phyloP scores from a whole-genome alignment of 2,329 filamentous ascomycete genomes.

The Helotiales sp. region DNA sequence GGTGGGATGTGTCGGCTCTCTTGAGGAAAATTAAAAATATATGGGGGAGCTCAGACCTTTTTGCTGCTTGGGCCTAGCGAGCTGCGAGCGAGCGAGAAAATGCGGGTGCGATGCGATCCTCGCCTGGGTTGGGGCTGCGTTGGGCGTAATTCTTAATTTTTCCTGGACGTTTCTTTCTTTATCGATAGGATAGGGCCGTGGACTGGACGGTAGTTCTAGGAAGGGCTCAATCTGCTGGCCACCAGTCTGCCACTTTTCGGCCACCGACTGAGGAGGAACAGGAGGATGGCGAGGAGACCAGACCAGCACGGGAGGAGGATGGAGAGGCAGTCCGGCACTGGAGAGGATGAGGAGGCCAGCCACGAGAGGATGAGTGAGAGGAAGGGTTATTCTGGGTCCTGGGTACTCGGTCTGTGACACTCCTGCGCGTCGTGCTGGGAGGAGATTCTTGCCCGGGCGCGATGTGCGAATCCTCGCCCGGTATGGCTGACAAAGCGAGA shows the following conservation, averaged over 20 bases:
- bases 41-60: constrained; percentile 12
- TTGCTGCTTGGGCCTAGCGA: not conserved
- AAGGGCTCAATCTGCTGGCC: too few species aligned
- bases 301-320: not conserved
- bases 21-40: constrained; percentile 4
- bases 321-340: too few species aligned
- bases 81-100: not conserved
- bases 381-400: not conserved
- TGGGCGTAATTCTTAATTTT: not conserved
- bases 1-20: not conserved
- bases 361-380: not conserved
- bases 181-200: not conserved
- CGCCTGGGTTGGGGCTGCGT: not conserved
- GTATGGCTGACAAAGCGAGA: not conserved
- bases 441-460: not conserved
- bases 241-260: too few species aligned
- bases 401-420: not conserved
- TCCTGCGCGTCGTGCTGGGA: not conserved
- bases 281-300: not conserved
- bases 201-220: too few species aligned
- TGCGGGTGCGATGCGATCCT: not conserved
- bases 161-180: not conserved
- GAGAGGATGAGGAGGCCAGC: too few species aligned
- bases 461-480: not conserved
- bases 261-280: not conserved